These are phyloP conservation scores for Chalciporus piperatoides DNA, from an alignment of 1,284 basidiomycete genomes.

Conservation along the genomic window DNA sequence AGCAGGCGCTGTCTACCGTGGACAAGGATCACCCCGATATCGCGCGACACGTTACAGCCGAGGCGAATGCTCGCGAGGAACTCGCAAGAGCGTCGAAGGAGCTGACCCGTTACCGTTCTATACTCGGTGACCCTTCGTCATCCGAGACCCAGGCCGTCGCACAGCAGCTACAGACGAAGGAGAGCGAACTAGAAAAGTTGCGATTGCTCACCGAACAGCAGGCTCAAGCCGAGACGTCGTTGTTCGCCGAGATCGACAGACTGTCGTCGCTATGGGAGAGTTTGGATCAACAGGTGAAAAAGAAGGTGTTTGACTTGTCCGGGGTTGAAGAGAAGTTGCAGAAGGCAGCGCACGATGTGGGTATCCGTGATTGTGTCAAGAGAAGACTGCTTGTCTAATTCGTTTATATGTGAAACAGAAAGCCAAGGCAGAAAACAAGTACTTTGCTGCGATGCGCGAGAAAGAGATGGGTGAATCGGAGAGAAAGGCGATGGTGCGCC, in stretches of 20 bases:
- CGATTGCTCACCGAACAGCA: conserved; percentile 54
- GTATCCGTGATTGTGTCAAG: conserved; percentile 17
- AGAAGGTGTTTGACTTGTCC: conserved; percentile 80
- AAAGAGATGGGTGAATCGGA: conserved; percentile 84
- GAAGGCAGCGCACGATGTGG: conserved; percentile 63
- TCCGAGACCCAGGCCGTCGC: conserved; percentile 51
- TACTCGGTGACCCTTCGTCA: conserved; percentile 56
- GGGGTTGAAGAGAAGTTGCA: conserved; percentile 73
- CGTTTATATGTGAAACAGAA: conserved; percentile 43
- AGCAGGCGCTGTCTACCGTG: conserved; percentile 46
- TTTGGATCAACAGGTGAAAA: conserved; percentile 80
- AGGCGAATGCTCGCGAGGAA: conserved; percentile 52
- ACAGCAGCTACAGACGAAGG: conserved; percentile 57
- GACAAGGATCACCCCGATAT: conserved; percentile 48
- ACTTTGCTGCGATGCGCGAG: conserved; percentile 85
- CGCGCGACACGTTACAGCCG: conserved; percentile 44
- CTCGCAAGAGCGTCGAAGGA: conserved; percentile 44
- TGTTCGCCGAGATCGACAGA: conserved; percentile 86
- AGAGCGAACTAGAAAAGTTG: conserved; percentile 58
- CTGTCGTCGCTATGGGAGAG: conserved; percentile 85
- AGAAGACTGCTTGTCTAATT: not conserved
- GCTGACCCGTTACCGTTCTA: conserved; percentile 57
- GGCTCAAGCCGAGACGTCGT: conserved; percentile 63
- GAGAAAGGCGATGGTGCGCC: conserved; percentile 62
- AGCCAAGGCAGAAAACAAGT: conserved; percentile 96